Evolutionary conservation across 345 rosid genomes (phyloP).

Genomic region (Lepidium didymum): DNA sequence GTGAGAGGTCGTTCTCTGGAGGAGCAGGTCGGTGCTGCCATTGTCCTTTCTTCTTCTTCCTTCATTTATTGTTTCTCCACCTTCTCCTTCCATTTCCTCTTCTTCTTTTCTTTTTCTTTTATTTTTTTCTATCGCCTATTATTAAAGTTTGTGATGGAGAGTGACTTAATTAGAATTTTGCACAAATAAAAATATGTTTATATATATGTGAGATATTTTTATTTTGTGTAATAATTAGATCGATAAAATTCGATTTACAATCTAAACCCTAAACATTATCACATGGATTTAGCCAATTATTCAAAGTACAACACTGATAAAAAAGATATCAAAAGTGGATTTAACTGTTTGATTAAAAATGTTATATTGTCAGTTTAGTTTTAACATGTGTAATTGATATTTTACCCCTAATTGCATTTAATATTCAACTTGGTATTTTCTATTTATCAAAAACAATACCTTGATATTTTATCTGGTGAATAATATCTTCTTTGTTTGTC

Average conservation of each 20-base stretch:
- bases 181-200: neutral
- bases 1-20: constrained; percentile 30
- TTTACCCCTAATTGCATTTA: neutral
- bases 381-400: too few species aligned
- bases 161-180: neutral
- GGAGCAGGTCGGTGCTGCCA: constrained; percentile 33
- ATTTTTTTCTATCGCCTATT: too few species aligned
- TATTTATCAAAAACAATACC: neutral
- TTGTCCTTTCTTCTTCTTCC: constrained; percentile 26
- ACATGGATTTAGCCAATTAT: too few species aligned
- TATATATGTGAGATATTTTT: neutral
- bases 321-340: too few species aligned
- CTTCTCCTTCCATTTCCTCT: constrained; percentile 4
- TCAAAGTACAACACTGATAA: too few species aligned
- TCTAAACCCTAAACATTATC: too few species aligned
- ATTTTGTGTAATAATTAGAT: too few species aligned
- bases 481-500: too few species aligned
- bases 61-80: constrained; percentile 24
- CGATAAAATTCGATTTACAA: too few species aligned
- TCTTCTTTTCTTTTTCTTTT: neutral
- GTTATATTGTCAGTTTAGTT: too few species aligned
- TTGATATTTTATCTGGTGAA: too few species aligned
- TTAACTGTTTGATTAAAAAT: too few species aligned
- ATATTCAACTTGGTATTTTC: neutral
- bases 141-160: neutral